A percentile compares a stretch with the other conserved stretches of the same genome.
Conservation (phyloP, 345 rosid species). For the Citrus unshiu region DNA sequence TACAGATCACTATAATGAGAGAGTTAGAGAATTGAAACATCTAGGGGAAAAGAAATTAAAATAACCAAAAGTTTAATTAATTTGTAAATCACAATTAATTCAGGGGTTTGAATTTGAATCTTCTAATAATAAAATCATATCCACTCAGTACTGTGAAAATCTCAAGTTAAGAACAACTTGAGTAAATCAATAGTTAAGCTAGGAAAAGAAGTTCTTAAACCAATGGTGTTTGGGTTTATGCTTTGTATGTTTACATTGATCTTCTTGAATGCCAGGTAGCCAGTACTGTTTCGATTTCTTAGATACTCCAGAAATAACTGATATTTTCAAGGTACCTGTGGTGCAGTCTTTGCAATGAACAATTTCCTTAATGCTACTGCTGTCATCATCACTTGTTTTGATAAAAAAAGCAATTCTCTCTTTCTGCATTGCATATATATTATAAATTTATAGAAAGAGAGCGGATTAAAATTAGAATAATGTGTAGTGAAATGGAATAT, state of each 20-base stretch:
- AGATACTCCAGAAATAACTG: slow-evolving; percentile 10
- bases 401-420: background rate
- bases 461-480: too few species aligned
- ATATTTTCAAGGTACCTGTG: slow-evolving; percentile 26
- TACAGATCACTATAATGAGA: too few species aligned
- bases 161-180: too few species aligned
- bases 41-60: background rate
- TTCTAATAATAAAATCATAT: too few species aligned
- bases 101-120: background rate
- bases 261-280: slow-evolving; percentile 58
- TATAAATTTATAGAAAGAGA: too few species aligned
- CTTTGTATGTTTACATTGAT: slow-evolving; percentile 56
- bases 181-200: background rate
- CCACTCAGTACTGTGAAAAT: background rate
- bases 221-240: slow-evolving; percentile 56
- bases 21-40: background rate
- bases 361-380: background rate
- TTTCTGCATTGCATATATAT: background rate
- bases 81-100: too few species aligned
- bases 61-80: too few species aligned
- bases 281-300: slow-evolving; percentile 22
- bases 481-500: too few species aligned
- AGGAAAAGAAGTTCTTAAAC: background rate
- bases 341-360: slow-evolving; percentile 14
- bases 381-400: slow-evolving; percentile 11